A percentile compares a stretch with the other conserved stretches of the same genome.
Conservation (phyloP, 2,329 filamentous ascomycete species). For the Plectosphaerella plurivora region DNA sequence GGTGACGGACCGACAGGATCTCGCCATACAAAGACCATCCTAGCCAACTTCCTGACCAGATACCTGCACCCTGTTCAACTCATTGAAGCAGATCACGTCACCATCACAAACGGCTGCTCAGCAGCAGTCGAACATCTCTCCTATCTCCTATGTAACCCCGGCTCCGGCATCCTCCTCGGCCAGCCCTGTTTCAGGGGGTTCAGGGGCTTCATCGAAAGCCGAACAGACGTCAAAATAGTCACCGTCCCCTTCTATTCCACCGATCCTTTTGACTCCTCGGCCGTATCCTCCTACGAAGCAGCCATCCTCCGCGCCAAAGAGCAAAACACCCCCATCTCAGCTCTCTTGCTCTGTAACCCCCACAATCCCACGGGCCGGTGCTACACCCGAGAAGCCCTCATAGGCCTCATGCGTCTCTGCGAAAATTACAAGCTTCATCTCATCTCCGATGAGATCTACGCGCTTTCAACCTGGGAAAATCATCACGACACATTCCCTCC, state of each 20-base stretch:
- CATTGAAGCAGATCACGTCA: background rate
- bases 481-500: background rate
- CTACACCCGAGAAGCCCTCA: conserved; percentile 33
- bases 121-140: background rate
- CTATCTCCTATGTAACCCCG: background rate
- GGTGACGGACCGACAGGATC: background rate
- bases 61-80: background rate
- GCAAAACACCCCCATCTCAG: conserved; percentile 34
- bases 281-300: conserved; percentile 39
- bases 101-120: background rate
- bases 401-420: conserved; percentile 41
- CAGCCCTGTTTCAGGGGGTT: conserved; percentile 44
- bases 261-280: conserved; percentile 36
- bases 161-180: conserved; percentile 18
- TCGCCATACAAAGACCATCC: background rate
- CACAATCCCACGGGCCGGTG: conserved; percentile 45
- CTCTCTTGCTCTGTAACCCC: conserved; percentile 44
- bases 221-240: conserved; percentile 30
- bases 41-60: background rate
- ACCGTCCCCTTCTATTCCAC: conserved; percentile 36
- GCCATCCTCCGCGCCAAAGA: conserved; percentile 30
- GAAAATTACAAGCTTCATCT: conserved; percentile 43
- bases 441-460: conserved; percentile 47
- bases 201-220: background rate
- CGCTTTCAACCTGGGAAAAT: conserved; percentile 45